Percentiles rank a stretch among this genome's conserved stretches.
Conservation (phyloP, 352 stramenopile genomes). For the Pythium diclinum region DNA sequence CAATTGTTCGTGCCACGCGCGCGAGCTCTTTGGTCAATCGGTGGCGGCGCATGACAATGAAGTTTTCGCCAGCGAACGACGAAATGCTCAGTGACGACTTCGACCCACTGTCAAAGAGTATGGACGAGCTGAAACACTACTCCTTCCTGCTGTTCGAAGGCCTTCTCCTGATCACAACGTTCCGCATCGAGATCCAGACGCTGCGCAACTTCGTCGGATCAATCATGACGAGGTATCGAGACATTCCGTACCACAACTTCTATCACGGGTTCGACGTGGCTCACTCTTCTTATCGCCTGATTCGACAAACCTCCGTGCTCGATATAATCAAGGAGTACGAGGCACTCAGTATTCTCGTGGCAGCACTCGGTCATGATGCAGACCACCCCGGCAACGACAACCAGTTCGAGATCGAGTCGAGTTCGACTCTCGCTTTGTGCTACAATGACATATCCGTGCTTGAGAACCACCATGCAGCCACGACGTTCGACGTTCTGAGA, state of each 20-base stretch:
- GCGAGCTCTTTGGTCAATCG: conserved; percentile 58
- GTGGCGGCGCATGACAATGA: conserved; percentile 57
- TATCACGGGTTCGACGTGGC: conserved; percentile 85
- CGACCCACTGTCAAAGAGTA: conserved; percentile 55
- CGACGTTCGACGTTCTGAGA: conserved; percentile 62
- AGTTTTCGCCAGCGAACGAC: conserved; percentile 29
- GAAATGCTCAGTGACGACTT: conserved; percentile 56
- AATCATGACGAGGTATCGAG: conserved; percentile 54
- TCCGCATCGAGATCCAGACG: conserved; percentile 49
- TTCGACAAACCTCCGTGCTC: conserved; percentile 48
- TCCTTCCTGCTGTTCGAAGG: conserved; percentile 63
- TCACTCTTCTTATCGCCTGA: conserved; percentile 57
- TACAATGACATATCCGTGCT: conserved; percentile 91
- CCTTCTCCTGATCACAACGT: conserved; percentile 57
- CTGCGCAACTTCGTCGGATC: conserved; percentile 56
- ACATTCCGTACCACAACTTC: conserved; percentile 85
- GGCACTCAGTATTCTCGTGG: conserved; percentile 75
- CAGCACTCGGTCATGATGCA: conserved; percentile 79
- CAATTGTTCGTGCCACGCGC: conserved; percentile 39
- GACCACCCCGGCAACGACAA: conserved; percentile 90
- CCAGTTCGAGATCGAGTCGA: conserved; percentile 84
- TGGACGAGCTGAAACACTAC: conserved; percentile 54
- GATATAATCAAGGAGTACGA: conserved; percentile 74
- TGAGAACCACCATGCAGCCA: conserved; percentile 86
- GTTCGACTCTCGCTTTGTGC: conserved; percentile 69